A percentile compares a stretch with the other conserved stretches of the same genome.
Conservation (phyloP, 352 stramenopile species). For the Pythium pyrilobum region DNA sequence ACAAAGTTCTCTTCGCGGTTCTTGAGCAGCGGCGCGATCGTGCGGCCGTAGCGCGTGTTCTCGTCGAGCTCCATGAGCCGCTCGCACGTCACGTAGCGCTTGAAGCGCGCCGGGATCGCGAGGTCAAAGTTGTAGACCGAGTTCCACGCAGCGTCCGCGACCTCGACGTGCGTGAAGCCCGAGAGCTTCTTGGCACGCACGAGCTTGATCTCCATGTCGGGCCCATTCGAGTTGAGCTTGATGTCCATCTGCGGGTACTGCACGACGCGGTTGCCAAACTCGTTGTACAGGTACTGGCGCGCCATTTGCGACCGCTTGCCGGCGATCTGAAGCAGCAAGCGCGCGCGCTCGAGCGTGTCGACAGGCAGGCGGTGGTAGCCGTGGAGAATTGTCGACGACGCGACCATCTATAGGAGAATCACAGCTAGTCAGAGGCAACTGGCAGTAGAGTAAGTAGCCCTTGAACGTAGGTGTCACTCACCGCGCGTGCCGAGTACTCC, state of each 20-base stretch:
- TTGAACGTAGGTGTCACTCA: neutral
- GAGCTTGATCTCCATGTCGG: slow-evolving; percentile 77
- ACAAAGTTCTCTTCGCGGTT: slow-evolving; percentile 47
- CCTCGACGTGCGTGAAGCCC: slow-evolving; percentile 51
- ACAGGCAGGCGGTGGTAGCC: slow-evolving; percentile 60
- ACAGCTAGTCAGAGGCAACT: neutral
- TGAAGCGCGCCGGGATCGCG: slow-evolving; percentile 58
- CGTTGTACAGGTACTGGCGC: slow-evolving; percentile 42
- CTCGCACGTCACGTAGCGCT: slow-evolving; percentile 59
- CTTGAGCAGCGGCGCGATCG: slow-evolving; percentile 63
- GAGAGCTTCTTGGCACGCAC: slow-evolving; percentile 53
- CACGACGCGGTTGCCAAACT: slow-evolving; percentile 36
- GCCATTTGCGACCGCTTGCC: slow-evolving; percentile 47
- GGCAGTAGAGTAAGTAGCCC: too few species aligned
- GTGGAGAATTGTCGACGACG: slow-evolving; percentile 41
- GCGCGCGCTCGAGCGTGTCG: slow-evolving; percentile 49
- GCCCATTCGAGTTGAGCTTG: slow-evolving; percentile 73
- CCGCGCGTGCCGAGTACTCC: slow-evolving; percentile 16
- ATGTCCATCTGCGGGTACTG: slow-evolving; percentile 71
- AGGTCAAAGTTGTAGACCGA: slow-evolving; percentile 77
- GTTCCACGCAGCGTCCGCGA: slow-evolving; percentile 68
- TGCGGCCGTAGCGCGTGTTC: slow-evolving; percentile 75
- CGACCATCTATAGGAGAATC: slow-evolving; percentile 20
- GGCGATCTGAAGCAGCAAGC: slow-evolving; percentile 46
- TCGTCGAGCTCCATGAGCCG: slow-evolving; percentile 73